Conservation (phyloP, 2,329 filamentous ascomycete genomes). For the Aspergillus pseudotamarii region DNA sequence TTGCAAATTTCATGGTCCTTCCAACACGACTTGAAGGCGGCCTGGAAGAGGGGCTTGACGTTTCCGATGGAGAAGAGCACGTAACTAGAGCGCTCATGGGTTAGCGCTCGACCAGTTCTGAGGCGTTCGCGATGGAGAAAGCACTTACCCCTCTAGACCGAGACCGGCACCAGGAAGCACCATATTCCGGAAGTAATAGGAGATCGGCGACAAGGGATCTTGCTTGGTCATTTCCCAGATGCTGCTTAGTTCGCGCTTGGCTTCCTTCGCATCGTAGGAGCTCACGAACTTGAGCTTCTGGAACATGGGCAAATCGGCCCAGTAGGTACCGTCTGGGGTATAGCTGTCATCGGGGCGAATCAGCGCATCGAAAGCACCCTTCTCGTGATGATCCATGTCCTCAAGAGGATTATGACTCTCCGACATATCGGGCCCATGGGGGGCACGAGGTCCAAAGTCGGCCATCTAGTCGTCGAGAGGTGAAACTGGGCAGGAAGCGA, state of each 20-base stretch:
- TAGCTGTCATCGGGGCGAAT: conserved; percentile 89
- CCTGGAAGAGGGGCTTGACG: conserved; percentile 76
- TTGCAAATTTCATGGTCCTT: conserved; percentile 66
- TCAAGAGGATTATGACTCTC: conserved; percentile 47
- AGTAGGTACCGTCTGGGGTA: conserved; percentile 80
- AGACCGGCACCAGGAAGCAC: conserved; percentile 91
- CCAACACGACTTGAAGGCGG: conserved; percentile 81
- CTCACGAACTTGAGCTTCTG: conserved; percentile 76
- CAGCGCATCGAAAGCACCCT: conserved; percentile 72
- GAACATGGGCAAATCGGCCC: conserved; percentile 78
- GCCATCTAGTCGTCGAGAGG: conserved; percentile 32
- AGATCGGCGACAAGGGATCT: conserved; percentile 80
- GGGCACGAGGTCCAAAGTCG: conserved; percentile 45
- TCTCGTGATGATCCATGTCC: conserved; percentile 61
- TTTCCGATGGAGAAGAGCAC: conserved; percentile 97
- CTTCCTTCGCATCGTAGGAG: conserved; percentile 71
- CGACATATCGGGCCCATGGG: conserved; percentile 52
- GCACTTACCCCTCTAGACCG: conserved; percentile 73
- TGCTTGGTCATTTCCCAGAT: conserved; percentile 82
- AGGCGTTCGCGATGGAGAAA: not conserved
- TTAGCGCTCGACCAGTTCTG: not conserved
- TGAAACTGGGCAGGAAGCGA: conserved; percentile 11
- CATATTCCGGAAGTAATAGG: conserved; percentile 86
- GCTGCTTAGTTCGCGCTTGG: conserved; percentile 64
- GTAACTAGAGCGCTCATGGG: conserved; percentile 58